Base-by-base conservation (phyloP, 192 early-diverging fungal genomes). In the Neocallimastix lanati region DNA sequence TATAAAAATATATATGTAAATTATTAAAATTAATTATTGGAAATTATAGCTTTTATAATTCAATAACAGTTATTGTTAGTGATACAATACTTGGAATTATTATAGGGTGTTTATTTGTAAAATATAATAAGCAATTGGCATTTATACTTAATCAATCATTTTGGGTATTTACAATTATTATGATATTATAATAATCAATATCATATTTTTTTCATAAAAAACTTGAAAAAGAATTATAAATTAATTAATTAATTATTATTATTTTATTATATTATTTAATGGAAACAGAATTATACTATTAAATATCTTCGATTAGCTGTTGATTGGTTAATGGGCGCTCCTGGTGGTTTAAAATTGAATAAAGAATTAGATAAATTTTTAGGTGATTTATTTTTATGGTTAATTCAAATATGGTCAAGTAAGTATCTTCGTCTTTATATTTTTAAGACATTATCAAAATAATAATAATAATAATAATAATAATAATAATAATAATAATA, bases 281-380 rank as follows among this genome's bases (percentile, higher is more conserved):
- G n/a, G n/a, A n/a, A n/a, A n/a, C n/a, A 93, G 90, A 83, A 83
- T 77, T 90, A 93, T 80, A 92, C 93, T 12, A 87, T 96, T 28
- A 88, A 88, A 40, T 89, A 88, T 14, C 85, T 95, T 28, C 86
- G 92, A 58, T 83, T 84, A 28, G 94, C 92, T 79, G 89, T 98
- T 40, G 85, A 87, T 5, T 99, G 98, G 98, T 85, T 99, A 40
- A 91, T 94, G 79, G 91, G 92, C 76, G 93, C 91, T 85, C 98
- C 98, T 15, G 96, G 93, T 0, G 98, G 98, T 11, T 85, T 99
- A 37, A 99, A 99, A 83, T 90, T 99, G 2, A 99, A 99, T 84
- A 90, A 89, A 35, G 94, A 95, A 76, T 85, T 98, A 27, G 93
- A 91, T 58, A 86, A 85, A 12, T 98, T 99, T 83, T 82, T 99